Conservation (phyloP, 495 filamentous ascomycete species). For the Aspergillus sparsus region DNA sequence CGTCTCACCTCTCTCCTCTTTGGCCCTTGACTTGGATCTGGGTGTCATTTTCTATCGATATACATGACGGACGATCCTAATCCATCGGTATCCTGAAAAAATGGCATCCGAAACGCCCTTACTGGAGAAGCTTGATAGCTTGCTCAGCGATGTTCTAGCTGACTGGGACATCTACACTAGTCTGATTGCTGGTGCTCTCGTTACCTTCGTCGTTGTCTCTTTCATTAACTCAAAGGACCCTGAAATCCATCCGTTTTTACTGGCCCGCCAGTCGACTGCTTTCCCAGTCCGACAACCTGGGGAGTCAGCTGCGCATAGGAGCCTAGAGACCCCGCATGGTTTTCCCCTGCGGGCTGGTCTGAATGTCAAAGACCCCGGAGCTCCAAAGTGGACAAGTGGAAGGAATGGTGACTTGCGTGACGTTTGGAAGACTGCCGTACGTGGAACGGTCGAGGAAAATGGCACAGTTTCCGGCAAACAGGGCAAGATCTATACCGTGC, state of each 20-base stretch:
- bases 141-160: slow-evolving; percentile 64
- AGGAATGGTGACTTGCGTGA: slow-evolving; percentile 90
- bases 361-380: slow-evolving; percentile 79
- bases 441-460: slow-evolving; percentile 61
- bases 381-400: slow-evolving; percentile 77
- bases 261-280: slow-evolving; percentile 77
- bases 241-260: slow-evolving; percentile 86
- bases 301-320: slow-evolving; percentile 80
- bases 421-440: slow-evolving; percentile 78
- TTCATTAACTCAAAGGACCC: slow-evolving; percentile 66
- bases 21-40: neutral
- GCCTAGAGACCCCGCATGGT: slow-evolving; percentile 77
- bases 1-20: slow-evolving; percentile 12
- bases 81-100: neutral
- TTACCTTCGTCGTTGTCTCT: slow-evolving; percentile 64
- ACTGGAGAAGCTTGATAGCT: slow-evolving; percentile 64
- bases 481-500: slow-evolving; percentile 77
- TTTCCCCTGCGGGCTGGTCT: slow-evolving; percentile 80
- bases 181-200: slow-evolving; percentile 57
- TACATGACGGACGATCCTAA: slow-evolving; percentile 6
- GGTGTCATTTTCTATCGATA: too few relatives aligned
- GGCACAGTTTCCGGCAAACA: slow-evolving; percentile 59
- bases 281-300: slow-evolving; percentile 79
- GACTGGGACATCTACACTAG: slow-evolving; percentile 82
- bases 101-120: slow-evolving; percentile 56